These are phyloP conservation scores for Neobulgaria alba DNA, from an alignment of 2,329 filamentous ascomycete species.

Conservation along the genomic window DNA sequence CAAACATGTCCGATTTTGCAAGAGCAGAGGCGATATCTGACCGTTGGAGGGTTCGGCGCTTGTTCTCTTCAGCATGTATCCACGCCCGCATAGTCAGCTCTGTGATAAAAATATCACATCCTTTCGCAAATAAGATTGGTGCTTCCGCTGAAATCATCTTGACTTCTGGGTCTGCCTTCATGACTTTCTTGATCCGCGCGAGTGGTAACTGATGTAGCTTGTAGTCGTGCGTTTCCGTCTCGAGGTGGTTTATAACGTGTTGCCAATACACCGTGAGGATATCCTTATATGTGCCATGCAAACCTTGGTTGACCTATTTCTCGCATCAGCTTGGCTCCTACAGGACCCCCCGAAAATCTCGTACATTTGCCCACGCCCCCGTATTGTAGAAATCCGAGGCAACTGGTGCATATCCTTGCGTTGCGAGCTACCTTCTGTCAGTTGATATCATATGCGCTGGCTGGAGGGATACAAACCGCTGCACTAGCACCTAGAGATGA, in stretches of 20 bases:
- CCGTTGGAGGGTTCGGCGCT: conserved; percentile 86
- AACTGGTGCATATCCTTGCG: conserved; percentile 79
- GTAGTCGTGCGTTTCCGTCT: conserved; percentile 94
- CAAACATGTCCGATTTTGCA: conserved; percentile 98
- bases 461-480: conserved; percentile 42
- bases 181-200: conserved; percentile 99
- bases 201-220: conserved; percentile 95
- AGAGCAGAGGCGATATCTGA: conserved; percentile 94
- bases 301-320: conserved; percentile 80
- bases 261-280: conserved; percentile 99
- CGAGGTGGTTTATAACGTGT: conserved; percentile 91
- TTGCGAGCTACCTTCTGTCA: conserved; percentile 57
- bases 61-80: conserved; percentile 99
- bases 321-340: conserved; percentile 23
- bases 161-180: conserved; percentile 98
- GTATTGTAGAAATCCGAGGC: conserved; percentile 90
- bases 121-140: conserved; percentile 95
- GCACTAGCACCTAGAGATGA: conserved; percentile 52
- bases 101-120: conserved; percentile 98
- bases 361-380: conserved; percentile 89
- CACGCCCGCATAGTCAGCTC: conserved; percentile 98
- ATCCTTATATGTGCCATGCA: conserved; percentile 88
- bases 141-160: conserved; percentile 99
- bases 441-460: conserved; percentile 10
- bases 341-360: too few relatives aligned